Evolutionary conservation across 495 filamentous ascomycete genomes (phyloP).

Genomic region (Glonium stellatum): DNA sequence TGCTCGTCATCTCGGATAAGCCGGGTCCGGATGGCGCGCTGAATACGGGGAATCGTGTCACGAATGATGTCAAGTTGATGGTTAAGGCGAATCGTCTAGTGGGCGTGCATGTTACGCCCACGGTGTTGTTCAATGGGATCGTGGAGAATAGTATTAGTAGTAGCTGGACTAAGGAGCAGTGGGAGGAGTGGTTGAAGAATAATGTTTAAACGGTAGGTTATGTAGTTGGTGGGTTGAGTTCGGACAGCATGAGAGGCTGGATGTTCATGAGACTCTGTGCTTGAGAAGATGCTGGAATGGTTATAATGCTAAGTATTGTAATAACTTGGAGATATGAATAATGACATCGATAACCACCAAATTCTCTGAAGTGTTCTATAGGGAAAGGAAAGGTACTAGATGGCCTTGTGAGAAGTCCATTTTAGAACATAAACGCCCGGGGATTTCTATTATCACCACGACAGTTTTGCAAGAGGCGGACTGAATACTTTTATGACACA

Average conservation of each 20-base stretch:
- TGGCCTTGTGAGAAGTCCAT: too few species aligned
- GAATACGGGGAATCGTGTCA: slow-evolving; percentile 74
- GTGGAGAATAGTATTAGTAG: slow-evolving; percentile 72
- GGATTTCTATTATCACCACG: too few species aligned
- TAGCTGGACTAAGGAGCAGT: slow-evolving; percentile 69
- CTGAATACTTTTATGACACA: too few species aligned
- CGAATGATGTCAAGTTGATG: slow-evolving; percentile 76
- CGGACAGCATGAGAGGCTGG: neutral
- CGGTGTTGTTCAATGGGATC: slow-evolving; percentile 73
- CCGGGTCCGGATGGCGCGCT: slow-evolving; percentile 53
- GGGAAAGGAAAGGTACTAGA: too few species aligned
- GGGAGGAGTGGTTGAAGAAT: slow-evolving; percentile 80
- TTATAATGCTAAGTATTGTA: too few species aligned
- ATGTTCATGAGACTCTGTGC: neutral
- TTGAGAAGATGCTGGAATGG: neutral
- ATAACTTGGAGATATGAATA: neutral
- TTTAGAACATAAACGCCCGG: too few species aligned
- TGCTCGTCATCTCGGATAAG: slow-evolving; percentile 59
- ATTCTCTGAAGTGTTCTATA: too few species aligned
- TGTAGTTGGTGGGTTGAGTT: neutral
- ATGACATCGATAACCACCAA: neutral
- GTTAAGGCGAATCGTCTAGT: slow-evolving; percentile 68
- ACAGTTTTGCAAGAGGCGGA: too few species aligned
- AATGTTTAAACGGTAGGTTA: slow-evolving; percentile 8
- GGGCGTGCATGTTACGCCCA: slow-evolving; percentile 84